Base-by-base conservation (phyloP, 2,329 filamentous ascomycete genomes). In the Fusarium tanahbumbuense region DNA sequence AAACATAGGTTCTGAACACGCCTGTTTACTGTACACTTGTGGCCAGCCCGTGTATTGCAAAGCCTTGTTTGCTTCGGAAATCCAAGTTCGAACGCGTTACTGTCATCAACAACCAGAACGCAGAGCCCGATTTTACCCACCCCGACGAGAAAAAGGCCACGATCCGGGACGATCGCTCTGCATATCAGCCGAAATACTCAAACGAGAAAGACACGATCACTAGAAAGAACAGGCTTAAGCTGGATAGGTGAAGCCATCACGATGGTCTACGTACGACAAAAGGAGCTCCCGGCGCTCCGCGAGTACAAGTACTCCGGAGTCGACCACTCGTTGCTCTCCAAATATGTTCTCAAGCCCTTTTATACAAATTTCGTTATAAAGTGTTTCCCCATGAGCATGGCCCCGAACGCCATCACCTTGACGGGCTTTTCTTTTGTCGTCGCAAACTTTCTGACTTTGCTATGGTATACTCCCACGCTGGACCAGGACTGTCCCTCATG, bases 211-310 rank as follows among this genome's bases (percentile, higher is more conserved):
- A 58, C 40, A 50, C 34, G 30, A 53, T 37, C 32, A 28, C 20
- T 15, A 49, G 28, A 59, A 20, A 52, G 48, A 48, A 58, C 15
- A 45, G 22, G 22, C 6, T n/a, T 16, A 23, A 46, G 32, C 46
- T 45, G 46, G 25, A 56, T n/a, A n/a, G 50, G 16, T 45, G 42
- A 67, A 65, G 60, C 54, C 45, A 65, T 52, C 72, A 85, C 76
- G 58, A 98, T 98, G 94, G 94, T 96, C 68, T 98, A 98, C 86
- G 94, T 99, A 66, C 93, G 96, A 72, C 93, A 97, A 82, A 90
- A 94, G 77, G 91, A 93, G 83, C 91, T 99, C 69, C 90, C 92
- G 41, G 93, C 93, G 79, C 89, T 99, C 75, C 93, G 92, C 81
- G 88, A 94, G 82, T 99, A 99, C 89, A 96, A 97, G 83, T 99